Conservation (phyloP, 768 basidiomycete genomes). For the Leccinum boreale region DNA sequence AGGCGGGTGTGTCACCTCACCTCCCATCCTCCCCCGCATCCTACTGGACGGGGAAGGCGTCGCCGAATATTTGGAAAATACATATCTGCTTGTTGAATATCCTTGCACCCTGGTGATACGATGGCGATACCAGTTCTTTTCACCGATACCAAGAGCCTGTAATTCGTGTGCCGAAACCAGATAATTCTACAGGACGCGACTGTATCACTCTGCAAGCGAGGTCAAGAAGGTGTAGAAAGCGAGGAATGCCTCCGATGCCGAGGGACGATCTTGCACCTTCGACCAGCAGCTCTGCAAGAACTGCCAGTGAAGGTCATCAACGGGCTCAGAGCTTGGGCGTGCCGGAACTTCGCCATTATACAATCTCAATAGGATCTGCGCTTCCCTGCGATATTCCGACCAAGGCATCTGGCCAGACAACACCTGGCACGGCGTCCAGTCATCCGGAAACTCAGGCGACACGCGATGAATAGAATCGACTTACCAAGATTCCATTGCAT, state of each 20-base stretch:
- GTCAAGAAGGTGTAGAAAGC: constrained; percentile 9
- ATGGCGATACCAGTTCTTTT: background rate
- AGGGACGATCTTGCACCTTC: constrained; percentile 6
- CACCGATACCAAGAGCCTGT: background rate
- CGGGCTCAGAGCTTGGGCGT: constrained; percentile 3
- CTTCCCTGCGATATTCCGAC: constrained; percentile 10
- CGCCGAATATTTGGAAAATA: constrained; percentile 1
- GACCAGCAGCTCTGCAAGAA: constrained; percentile 14
- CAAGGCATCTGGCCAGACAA: constrained; percentile 13
- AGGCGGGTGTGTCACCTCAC: no score
- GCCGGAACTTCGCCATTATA: background rate
- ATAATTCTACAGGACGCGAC: background rate
- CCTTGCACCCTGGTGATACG: background rate
- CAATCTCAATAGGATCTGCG: constrained; percentile 4
- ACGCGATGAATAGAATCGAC: background rate
- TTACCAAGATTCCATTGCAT: constrained; percentile 12
- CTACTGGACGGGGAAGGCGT: background rate
- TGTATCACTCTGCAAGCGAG: background rate
- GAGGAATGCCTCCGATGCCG: constrained; percentile 10
- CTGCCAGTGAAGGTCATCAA: constrained; percentile 34
- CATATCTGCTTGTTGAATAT: constrained; percentile 4
- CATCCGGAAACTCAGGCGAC: background rate
- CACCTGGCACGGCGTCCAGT: constrained; percentile 1
- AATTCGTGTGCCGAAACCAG: background rate
- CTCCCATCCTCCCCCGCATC: no score